Evolutionary conservation across 345 rosid genomes (phyloP).

Genomic region (Draba incana): DNA sequence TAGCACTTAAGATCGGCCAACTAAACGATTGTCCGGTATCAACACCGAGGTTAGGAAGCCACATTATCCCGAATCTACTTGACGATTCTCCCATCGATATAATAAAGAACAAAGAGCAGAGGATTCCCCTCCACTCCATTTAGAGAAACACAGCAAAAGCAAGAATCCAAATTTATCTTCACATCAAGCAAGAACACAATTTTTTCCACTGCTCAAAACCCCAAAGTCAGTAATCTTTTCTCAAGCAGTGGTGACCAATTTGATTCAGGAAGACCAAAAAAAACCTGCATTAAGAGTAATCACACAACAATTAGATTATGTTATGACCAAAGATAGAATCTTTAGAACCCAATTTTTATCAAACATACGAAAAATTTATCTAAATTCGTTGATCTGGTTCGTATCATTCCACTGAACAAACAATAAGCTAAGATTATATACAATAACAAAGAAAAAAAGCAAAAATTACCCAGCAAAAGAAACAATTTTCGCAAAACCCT

Average conservation of each 20-base stretch:
- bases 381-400: constrained; percentile 4
- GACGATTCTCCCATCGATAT: constrained; percentile 65
- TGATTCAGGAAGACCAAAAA: neutral
- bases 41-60: constrained; percentile 52
- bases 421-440: neutral
- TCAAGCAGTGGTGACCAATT: neutral
- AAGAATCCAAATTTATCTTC: neutral
- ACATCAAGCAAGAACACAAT: constrained; percentile 23
- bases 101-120: constrained; percentile 57
- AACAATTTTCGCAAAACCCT: constrained; percentile 32
- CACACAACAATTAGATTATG: neutral
- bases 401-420: neutral
- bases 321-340: constrained; percentile 12
- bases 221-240: constrained; percentile 14
- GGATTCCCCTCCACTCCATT: constrained; percentile 69
- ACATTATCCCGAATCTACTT: constrained; percentile 47
- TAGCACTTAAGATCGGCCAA: constrained; percentile 90
- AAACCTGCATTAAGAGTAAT: constrained; percentile 34
- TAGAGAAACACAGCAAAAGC: neutral
- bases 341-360: neutral
- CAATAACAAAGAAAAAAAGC: neutral
- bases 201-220: constrained; percentile 11
- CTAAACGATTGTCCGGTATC: constrained; percentile 50
- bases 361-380: neutral
- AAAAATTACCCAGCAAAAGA: constrained; percentile 2